phyloP scores from a whole-genome alignment of 129 eudicot species.

The Lonicera japonica region DNA sequence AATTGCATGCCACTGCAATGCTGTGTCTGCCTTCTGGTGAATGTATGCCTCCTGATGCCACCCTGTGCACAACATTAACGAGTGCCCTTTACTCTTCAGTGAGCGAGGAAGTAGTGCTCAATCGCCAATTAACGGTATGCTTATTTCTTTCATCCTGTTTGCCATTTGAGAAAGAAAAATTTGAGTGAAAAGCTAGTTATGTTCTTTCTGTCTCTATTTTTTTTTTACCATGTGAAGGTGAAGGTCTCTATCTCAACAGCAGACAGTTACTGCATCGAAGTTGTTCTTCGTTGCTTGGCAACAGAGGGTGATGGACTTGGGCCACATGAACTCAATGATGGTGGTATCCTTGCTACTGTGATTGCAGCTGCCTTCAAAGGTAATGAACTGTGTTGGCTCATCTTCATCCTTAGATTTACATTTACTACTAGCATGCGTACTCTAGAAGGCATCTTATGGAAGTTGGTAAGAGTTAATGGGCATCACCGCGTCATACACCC shows the following conservation, averaged over 20 bases:
- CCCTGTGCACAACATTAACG: constrained; percentile 75
- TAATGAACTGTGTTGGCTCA: constrained; percentile 6
- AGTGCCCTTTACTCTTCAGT: constrained; percentile 89
- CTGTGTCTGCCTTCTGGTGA: constrained; percentile 93
- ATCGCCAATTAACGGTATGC: constrained; percentile 75
- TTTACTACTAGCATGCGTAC: background rate
- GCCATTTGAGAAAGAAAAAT: background rate
- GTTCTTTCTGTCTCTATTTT: too few relatives aligned
- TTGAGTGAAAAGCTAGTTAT: background rate
- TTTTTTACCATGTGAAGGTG: constrained; percentile 36
- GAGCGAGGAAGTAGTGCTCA: constrained; percentile 53
- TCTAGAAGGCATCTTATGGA: background rate
- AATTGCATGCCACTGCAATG: constrained; percentile 85
- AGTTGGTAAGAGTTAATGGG: background rate
- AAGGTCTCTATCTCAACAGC: constrained; percentile 51
- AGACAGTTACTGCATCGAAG: constrained; percentile 59
- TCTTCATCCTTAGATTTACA: background rate
- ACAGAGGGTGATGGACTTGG: constrained; percentile 84
- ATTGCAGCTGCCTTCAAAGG: constrained; percentile 93
- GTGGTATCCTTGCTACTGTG: constrained; percentile 82
- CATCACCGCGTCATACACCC: background rate
- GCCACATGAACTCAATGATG: constrained; percentile 66
- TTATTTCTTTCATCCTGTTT: constrained; percentile 5
- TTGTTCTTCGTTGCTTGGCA: constrained; percentile 82
- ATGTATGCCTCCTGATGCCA: constrained; percentile 83